Evolutionary conservation across 1,284 basidiomycete species (phyloP).

Genomic region (Microbotryomycetes sp.): DNA sequence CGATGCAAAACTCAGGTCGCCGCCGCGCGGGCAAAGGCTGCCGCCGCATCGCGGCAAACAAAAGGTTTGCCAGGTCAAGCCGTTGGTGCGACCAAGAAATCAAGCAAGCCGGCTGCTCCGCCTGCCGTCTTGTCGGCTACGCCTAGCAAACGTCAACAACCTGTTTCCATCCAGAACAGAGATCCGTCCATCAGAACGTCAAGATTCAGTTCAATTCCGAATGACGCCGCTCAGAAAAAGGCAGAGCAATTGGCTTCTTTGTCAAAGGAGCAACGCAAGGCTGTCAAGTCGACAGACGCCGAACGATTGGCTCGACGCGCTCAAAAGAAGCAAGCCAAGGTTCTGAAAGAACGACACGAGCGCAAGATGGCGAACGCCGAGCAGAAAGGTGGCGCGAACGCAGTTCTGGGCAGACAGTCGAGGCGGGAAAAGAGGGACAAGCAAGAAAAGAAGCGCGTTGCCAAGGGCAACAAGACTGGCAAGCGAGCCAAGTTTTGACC

Average conservation of each 20-base stretch:
- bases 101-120: neutral
- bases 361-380: slow-evolving; percentile 25
- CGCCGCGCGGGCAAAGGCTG: slow-evolving; percentile 24
- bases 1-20: slow-evolving; percentile 58
- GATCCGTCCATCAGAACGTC: neutral
- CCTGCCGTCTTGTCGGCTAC: neutral
- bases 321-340: slow-evolving; percentile 54
- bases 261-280: slow-evolving; percentile 78
- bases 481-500: slow-evolving; percentile 21
- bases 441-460: slow-evolving; percentile 27
- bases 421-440: slow-evolving; percentile 21
- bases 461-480: slow-evolving; percentile 13
- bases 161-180: neutral
- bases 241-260: slow-evolving; percentile 67
- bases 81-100: slow-evolving; percentile 9
- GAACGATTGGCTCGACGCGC: slow-evolving; percentile 71
- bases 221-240: neutral
- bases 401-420: slow-evolving; percentile 18
- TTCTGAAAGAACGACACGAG: slow-evolving; percentile 27
- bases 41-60: neutral
- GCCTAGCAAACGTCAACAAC: neutral
- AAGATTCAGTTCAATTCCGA: neutral
- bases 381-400: slow-evolving; percentile 18
- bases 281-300: slow-evolving; percentile 64
- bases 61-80: neutral